Evolutionary conservation across 1,284 basidiomycete species (phyloP).

Genomic region (Phylloboletellus chloephorus): DNA sequence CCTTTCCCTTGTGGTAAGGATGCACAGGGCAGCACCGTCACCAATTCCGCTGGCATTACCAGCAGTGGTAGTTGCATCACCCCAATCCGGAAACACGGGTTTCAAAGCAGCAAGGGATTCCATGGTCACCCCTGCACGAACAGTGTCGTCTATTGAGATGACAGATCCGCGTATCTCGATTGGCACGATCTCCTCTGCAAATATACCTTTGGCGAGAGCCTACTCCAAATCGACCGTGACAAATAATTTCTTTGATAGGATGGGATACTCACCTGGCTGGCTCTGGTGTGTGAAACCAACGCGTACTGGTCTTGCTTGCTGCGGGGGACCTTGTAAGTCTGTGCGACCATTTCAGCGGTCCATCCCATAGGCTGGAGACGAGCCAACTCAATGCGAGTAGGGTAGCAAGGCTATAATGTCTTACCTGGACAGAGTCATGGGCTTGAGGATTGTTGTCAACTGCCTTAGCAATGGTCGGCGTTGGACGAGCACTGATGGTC

Average conservation of each 20-base stretch:
- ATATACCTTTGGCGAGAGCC: constrained; percentile 61
- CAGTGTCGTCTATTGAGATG: constrained; percentile 71
- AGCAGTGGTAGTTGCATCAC: constrained; percentile 69
- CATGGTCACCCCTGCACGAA: constrained; percentile 71
- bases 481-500: constrained; percentile 62
- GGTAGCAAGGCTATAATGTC: constrained; percentile 9
- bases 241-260: not conserved
- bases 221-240: constrained; percentile 24
- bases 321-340: constrained; percentile 69
- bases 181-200: constrained; percentile 77
- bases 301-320: constrained; percentile 80
- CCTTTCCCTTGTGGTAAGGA: constrained; percentile 79
- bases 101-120: constrained; percentile 66
- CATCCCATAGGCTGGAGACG: constrained; percentile 79
- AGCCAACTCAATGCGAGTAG: constrained; percentile 7
- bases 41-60: constrained; percentile 93
- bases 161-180: constrained; percentile 57
- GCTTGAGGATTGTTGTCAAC: constrained; percentile 53
- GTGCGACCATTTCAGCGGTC: constrained; percentile 85
- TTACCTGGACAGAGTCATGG: constrained; percentile 71
- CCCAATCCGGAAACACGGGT: constrained; percentile 78
- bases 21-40: constrained; percentile 89
- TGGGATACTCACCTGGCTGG: constrained; percentile 45
- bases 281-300: constrained; percentile 75
- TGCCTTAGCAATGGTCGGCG: constrained; percentile 60